Base-by-base conservation (phyloP, 176 grass and related monocot species). In the Oryza rufipogon region DNA sequence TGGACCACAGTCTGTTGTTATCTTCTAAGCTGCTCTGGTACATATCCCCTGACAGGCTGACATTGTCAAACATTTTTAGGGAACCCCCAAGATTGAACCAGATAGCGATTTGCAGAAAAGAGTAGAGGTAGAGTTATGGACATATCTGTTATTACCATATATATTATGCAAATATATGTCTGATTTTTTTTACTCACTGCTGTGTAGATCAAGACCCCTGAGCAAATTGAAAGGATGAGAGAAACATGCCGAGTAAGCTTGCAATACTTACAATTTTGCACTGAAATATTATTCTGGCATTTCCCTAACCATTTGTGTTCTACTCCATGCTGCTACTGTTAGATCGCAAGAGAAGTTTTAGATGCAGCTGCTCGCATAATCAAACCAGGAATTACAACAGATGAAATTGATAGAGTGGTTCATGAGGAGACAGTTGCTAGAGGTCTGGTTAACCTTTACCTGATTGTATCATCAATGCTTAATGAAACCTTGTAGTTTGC, bases 351-450 rank as follows among this genome's bases (percentile, higher is more conserved):
- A 84, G 91, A 96, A 79, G 93, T 99, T 76, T 87, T 99, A 89
- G 96, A 99, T 79, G 96, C 91, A 76, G 96, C 84, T 52, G 93
- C 96, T 81, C 86, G 81, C 68, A 60, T 99, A 76, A 94, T 99
- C 85, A 90, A 74, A 83, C 96, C 93, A 22, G 93, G 96, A 91
- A 91, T 99, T 91, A 99, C 96, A 28, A 94, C 96, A 56, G 96
- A 99, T 87, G 91, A 99, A 91, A 99, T 99, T 88, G 96, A 99
- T 94, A 80, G 83, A 85, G 93, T 99, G 30, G 90, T 96, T 93
- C 96, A 99, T 84, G 86, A 99, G 73, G 86, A 91, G 76, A 96
- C 96, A 76, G 91, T 99, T 91, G 86, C 91, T 84, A 89, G 88
- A 80, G 96, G 96, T 96, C 3, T 58, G 87, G 79, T 85, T 74